Base-by-base conservation (phyloP, 2,329 filamentous ascomycete species). In the Cladosporium sp. region DNA sequence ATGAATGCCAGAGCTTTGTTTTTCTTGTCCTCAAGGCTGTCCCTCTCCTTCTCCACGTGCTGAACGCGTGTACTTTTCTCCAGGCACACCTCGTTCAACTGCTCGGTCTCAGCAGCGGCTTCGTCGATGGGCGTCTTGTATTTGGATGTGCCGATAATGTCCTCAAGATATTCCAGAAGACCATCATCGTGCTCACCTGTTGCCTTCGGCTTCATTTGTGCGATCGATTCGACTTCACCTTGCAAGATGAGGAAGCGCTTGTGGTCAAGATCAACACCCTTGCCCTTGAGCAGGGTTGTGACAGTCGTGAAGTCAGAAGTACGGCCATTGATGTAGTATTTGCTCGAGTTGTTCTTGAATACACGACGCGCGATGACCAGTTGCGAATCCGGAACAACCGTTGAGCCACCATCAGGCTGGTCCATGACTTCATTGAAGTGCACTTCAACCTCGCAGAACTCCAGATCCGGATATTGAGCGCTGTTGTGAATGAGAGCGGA, bases 201-300 rank as follows among this genome's bases (percentile, higher is more conserved):
- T 3, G 95, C 94, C 73, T 99, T 99, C 17, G 95, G 82, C 75
- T 99, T 99, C 94, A 99, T 99, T 74, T 97, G 94, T 6, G 94
- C 93, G 70, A 99, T 99, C 0, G 93, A 97, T 73, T 99, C 94
- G 59, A 99, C 94, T 72, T 99, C 94, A 69, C 94, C 94, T 73
- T 99, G 94, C 10, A 99, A 78, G 69, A 99, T 99, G 55, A 99
- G 77, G 76, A 99, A 99, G 60, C 94, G 90, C 76, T 99, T 99
- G 77, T 99, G 94, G 68, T 99, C 94, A 20, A 99, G 80, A 75
- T 99, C 94, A 15, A 99, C 90, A 1, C 94, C 95, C 22, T 90
- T 86, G 20, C 91, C 91, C 58, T 88, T 88, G 8, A 99, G 83
- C 13, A 99, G 79, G 0, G 87, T 90, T 0, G 92, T 97, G 25